Conservation (phyloP, 176 grass and related monocot genomes). For the Avena sativa region DNA sequence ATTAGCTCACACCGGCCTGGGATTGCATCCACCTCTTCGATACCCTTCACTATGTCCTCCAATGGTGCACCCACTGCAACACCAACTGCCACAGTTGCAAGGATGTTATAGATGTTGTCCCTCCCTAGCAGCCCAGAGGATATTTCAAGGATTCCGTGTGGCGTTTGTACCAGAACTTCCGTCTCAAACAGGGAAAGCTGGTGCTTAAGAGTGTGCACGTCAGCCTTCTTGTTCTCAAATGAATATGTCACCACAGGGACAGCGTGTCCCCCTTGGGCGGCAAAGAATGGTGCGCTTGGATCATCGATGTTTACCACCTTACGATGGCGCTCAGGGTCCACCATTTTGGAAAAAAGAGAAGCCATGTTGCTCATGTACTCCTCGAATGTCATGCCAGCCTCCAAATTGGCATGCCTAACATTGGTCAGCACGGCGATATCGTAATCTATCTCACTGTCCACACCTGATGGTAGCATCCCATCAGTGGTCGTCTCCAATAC, state of each 20-base stretch:
- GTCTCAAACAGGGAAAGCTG: constrained; percentile 97
- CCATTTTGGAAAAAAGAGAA: constrained; percentile 79
- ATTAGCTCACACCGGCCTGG: constrained; percentile 92
- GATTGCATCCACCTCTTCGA: constrained; percentile 97
- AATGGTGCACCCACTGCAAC: constrained; percentile 79
- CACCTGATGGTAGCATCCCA: constrained; percentile 48
- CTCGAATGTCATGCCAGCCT: constrained; percentile 60
- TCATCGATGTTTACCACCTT: constrained; percentile 97
- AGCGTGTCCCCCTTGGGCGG: constrained; percentile 68
- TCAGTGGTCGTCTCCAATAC: constrained; percentile 72
- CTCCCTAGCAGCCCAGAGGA: constrained; percentile 92
- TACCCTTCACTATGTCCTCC: constrained; percentile 92
- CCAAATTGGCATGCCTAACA: constrained; percentile 60
- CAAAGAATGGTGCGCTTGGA: constrained; percentile 73
- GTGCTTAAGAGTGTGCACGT: constrained; percentile 82
- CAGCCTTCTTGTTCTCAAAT: constrained; percentile 92
- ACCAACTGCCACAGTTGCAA: constrained; percentile 93
- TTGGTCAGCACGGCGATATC: constrained; percentile 90
- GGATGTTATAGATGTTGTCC: constrained; percentile 90
- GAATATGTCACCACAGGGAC: constrained; percentile 94
- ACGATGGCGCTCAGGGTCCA: constrained; percentile 79
- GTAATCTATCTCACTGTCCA: constrained; percentile 74
- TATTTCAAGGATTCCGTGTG: constrained; percentile 93
- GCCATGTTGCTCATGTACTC: constrained; percentile 78
- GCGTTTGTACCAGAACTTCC: constrained; percentile 87